Evolutionary conservation across 2,329 filamentous ascomycete genomes (phyloP).

Genomic region (Aspergillus fischeri): DNA sequence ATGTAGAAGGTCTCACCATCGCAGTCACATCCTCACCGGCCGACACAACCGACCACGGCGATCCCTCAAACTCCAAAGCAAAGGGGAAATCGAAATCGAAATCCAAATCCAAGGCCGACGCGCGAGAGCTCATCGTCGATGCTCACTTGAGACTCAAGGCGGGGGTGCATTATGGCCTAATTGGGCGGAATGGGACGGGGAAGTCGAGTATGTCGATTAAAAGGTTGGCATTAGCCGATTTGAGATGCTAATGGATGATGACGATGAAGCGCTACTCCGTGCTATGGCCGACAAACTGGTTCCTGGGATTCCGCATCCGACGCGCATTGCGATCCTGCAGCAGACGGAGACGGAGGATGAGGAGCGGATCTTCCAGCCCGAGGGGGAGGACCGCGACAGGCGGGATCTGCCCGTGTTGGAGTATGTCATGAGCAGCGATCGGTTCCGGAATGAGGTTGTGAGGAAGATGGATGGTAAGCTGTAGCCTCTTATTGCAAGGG

Average conservation of each 20-base stretch:
- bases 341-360: constrained; percentile 51
- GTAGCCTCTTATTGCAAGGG: neutral
- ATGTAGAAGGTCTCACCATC: constrained; percentile 70
- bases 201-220: constrained; percentile 61
- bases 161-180: constrained; percentile 69
- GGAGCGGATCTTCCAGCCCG: neutral
- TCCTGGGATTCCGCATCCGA: constrained; percentile 66
- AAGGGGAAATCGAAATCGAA: constrained; percentile 48
- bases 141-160: constrained; percentile 69
- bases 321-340: constrained; percentile 64
- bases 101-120: constrained; percentile 50
- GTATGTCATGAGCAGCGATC: constrained; percentile 58
- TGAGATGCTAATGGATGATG: constrained; percentile 2
- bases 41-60: constrained; percentile 6
- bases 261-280: constrained; percentile 58
- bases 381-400: neutral
- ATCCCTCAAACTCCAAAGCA: constrained; percentile 23
- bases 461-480: constrained; percentile 56
- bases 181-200: constrained; percentile 77
- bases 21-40: constrained; percentile 47
- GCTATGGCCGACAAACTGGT: constrained; percentile 76
- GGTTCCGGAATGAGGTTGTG: constrained; percentile 50
- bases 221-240: neutral
- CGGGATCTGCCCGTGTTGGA: constrained; percentile 55
- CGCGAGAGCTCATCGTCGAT: constrained; percentile 63